Evolutionary conservation across 2,329 filamentous ascomycete species (phyloP).

Genomic region (Coniochaeta hoffmannii): DNA sequence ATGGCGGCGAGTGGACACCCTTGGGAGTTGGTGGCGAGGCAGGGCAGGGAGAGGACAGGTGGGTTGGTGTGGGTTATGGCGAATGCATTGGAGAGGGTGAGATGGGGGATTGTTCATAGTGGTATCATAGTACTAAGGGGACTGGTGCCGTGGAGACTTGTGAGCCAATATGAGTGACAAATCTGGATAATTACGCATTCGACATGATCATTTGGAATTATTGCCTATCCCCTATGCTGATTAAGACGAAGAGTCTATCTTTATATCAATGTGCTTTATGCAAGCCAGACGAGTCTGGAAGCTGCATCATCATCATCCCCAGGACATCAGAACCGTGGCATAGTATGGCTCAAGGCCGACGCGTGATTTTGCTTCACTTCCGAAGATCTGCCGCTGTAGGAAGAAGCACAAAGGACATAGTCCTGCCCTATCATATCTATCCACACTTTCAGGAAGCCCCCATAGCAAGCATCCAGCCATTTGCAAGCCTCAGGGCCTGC

Average conservation of each 20-base stretch:
- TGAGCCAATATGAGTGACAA: conserved; percentile 17
- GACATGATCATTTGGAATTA: too few relatives aligned
- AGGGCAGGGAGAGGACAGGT: conserved; percentile 39
- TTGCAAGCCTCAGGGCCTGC: conserved; percentile 42
- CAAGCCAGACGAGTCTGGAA: too few relatives aligned
- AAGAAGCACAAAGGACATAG: neutral
- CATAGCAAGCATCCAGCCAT: conserved; percentile 49
- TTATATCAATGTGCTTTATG: too few relatives aligned
- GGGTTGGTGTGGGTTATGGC: conserved; percentile 49
- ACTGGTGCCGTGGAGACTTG: conserved; percentile 21
- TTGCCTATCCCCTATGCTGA: too few relatives aligned
- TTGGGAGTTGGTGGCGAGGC: conserved; percentile 24
- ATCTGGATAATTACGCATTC: too few relatives aligned
- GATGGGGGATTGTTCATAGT: conserved; percentile 57
- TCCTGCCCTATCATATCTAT: neutral
- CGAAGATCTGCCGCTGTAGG: neutral
- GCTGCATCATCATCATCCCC: too few relatives aligned
- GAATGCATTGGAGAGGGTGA: conserved; percentile 44
- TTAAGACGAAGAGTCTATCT: too few relatives aligned
- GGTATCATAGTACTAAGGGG: conserved; percentile 47
- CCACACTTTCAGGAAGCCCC: conserved; percentile 41
- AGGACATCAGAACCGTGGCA: too few relatives aligned
- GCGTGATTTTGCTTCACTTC: neutral
- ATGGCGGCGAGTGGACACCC: conserved; percentile 29
- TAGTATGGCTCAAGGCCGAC: too few relatives aligned